phyloP scores from a whole-genome alignment of 2,329 filamentous ascomycete genomes.

The Aciculosporium take region DNA sequence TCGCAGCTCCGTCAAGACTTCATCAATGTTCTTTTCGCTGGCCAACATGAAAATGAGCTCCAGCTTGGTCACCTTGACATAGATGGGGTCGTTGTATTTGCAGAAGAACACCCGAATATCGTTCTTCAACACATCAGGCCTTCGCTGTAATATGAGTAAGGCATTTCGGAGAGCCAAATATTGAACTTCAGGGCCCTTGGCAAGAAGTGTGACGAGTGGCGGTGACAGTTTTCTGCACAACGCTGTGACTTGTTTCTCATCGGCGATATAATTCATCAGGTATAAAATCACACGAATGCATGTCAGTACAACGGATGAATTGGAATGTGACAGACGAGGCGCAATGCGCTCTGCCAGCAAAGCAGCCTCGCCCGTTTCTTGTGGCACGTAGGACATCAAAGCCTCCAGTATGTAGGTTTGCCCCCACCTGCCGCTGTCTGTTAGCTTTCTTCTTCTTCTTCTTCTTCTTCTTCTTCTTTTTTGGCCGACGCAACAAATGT shows the following conservation, averaged over 20 bases:
- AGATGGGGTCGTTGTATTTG: conserved; percentile 99
- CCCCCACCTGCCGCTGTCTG: conserved; percentile 60
- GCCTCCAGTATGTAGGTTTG: conserved; percentile 98
- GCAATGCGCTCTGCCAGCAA: conserved; percentile 86
- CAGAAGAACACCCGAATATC: conserved; percentile 99
- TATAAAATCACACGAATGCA: conserved; percentile 95
- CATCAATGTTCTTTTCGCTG: conserved; percentile 85
- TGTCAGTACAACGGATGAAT: conserved; percentile 89
- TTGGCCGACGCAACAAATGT: too few relatives aligned
- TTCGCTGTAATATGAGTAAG: conserved; percentile 78
- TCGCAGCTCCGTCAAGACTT: conserved; percentile 83
- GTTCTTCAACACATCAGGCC: conserved; percentile 85
- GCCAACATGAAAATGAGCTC: conserved; percentile 99
- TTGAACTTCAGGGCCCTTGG: conserved; percentile 96
- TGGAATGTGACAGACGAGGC: conserved; percentile 90
- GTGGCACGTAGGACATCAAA: conserved; percentile 92
- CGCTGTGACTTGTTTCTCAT: conserved; percentile 73
- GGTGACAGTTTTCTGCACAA: conserved; percentile 89
- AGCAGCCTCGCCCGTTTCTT: conserved; percentile 75
- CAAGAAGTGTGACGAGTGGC: conserved; percentile 82
- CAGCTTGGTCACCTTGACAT: conserved; percentile 97
- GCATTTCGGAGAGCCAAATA: conserved; percentile 91
- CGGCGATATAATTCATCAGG: conserved; percentile 95
- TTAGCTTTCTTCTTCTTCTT: too few relatives aligned
- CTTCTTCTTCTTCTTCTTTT: too few relatives aligned